phyloP scores from a whole-genome alignment of 1,139 yeast genomes.

The Suhomyces atakaporum region DNA sequence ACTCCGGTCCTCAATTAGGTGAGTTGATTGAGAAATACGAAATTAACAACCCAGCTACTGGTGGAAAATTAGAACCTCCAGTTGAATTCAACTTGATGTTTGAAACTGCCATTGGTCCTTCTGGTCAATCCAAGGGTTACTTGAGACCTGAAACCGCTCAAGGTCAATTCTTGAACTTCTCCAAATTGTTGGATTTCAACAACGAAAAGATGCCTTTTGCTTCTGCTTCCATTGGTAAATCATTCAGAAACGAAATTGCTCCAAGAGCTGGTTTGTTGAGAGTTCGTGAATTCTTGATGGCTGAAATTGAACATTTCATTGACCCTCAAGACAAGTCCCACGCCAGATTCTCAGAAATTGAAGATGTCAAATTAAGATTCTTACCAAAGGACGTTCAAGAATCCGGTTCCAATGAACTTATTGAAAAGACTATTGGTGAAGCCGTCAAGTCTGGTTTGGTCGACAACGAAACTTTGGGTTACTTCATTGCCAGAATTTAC shows the following conservation, averaged over 20 bases:
- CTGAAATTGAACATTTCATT: constrained; percentile 97
- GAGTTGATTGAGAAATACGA: constrained; percentile 77
- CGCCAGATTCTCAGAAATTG: constrained; percentile 73
- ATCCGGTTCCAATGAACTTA: constrained; percentile 72
- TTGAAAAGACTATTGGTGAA: constrained; percentile 75
- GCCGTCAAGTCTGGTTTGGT: constrained; percentile 88
- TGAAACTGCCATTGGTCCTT: constrained; percentile 98
- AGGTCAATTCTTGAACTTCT: constrained; percentile 96
- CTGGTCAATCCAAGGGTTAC: constrained; percentile 93
- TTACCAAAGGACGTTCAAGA: constrained; percentile 86
- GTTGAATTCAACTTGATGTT: constrained; percentile 97
- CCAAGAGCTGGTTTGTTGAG: constrained; percentile 97
- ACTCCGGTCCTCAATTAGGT: constrained; percentile 89
- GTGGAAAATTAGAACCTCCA: constrained; percentile 85
- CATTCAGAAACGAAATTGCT: constrained; percentile 97
- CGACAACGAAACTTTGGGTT: constrained; percentile 96
- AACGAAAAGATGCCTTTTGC: constrained; percentile 98
- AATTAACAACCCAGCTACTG: constrained; percentile 89
- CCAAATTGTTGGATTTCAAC: constrained; percentile 90
- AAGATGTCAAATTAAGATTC: constrained; percentile 71
- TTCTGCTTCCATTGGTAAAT: constrained; percentile 96
- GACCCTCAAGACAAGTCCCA: constrained; percentile 89
- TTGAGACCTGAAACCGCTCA: constrained; percentile 99
- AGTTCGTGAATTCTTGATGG: constrained; percentile 98
- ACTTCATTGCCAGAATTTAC: constrained; percentile 92